Evolutionary conservation across 164 flowering plant genomes (phyloP), one percentile per base, ranked within the genome.

Genomic region (Dillenia turbinata): DNA sequence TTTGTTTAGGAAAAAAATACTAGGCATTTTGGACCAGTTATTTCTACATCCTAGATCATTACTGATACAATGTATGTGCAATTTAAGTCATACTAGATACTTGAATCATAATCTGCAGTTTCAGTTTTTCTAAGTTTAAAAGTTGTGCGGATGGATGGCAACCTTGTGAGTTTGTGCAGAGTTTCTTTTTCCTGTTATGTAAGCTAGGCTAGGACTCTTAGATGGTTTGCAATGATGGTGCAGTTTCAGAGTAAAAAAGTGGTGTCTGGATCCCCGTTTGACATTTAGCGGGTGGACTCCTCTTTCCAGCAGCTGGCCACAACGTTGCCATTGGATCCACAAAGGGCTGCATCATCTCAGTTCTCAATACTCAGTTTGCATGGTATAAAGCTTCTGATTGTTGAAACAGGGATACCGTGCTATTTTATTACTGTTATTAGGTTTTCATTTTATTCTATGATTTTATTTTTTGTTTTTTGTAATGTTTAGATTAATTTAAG

Each of bases 291-390:
- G 66, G 77, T 82, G 12, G 86, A 75, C 55, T 66, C 83, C 19
- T 77, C 89, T 49, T 75, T 73, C 26, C 69, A 60, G 45, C 77
- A 62, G 22, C 43, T 55, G 51, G 49, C 60, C 22, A 65, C 60
- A 12, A 47, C 71, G 17, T 65, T 75, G 4, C 60, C 81, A 17
- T 67, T 90, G 69, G 86, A 90, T 65, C 40, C 24, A 62, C 75
- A 78, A 12, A 70, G 85, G 17, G 97, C 97, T 53, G 83, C 78
- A 69, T 81, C 72, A 33, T 83, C 96, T 56, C 81, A 66, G 44
- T 97, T 69, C 92, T 94, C 73, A 94, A 94, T 71, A 76, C 79
- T 63, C 96, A 90, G 61, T 94, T 94, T 62, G 96, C 96, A 60
- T 87, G 96, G 99, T 94, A 62, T 52, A 26, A 26, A 26, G 33